Base-by-base conservation (phyloP, 768 basidiomycete species). In the Clitopilus hobsonii region DNA sequence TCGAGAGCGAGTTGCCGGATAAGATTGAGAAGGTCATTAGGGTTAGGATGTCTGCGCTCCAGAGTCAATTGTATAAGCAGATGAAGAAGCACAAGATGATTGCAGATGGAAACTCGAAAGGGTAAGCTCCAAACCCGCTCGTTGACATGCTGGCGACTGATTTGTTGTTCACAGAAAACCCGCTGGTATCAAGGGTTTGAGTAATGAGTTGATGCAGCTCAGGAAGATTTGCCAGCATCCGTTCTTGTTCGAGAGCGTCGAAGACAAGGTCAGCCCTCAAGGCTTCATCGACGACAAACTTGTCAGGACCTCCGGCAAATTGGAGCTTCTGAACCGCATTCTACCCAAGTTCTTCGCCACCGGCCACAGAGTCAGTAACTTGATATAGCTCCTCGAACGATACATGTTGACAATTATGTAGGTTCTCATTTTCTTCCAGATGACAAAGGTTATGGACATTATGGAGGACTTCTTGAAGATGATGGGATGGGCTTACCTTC, bases 371-470 rank as follows among this genome's bases (percentile, higher is more conserved):
- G 92, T 91, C n/a, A n/a, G n/a, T n/a, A n/a, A n/a, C n/a, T n/a
- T n/a, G n/a, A n/a, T n/a, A n/a, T n/a, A n/a, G n/a, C n/a, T n/a
- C n/a, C n/a, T n/a, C n/a, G n/a, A n/a, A n/a, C n/a, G n/a, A n/a
- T n/a, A n/a, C n/a, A n/a, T n/a, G n/a, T n/a, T n/a, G n/a, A n/a
- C n/a, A n/a, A n/a, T 27, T 47, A 24, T 54, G 0, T 59, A 94
- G 90, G 92, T 96, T 47, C 84, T 99, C 54, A 98, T 99, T 63
- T 98, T 99, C 84, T 98, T 98, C 86, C 97, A 99, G 72, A 98
- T 98, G 97, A 98, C 95, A 14, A 91, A 94, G 65, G 93, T 98
- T 63, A 97, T 98, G 95, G 92, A 96, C 59, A 94, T 97, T 67
- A 93, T 96, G 85, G 92, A 93, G 63, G 95, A 98, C 64, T 98